These are phyloP conservation scores for Globisporangium nagaii DNA, from an alignment of 352 stramenopile genomes.

Conservation along the genomic window DNA sequence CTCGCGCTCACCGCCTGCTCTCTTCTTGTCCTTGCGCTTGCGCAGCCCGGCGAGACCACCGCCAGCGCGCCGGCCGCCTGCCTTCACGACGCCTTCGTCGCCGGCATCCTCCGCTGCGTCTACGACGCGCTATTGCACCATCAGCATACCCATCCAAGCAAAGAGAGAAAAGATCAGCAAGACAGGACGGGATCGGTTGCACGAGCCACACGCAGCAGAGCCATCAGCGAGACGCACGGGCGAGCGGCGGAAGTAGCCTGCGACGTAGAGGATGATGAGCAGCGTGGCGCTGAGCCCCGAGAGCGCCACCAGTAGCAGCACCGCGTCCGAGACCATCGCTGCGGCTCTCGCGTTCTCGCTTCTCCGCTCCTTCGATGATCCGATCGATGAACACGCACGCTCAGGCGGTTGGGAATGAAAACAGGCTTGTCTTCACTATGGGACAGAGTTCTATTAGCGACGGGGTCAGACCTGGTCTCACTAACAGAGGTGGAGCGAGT, in stretches of 20 bases:
- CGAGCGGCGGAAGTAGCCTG: slow-evolving; percentile 47
- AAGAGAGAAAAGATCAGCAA: not conserved
- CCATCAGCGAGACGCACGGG: slow-evolving; percentile 21
- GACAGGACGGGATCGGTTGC: too few relatives aligned
- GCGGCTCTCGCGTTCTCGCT: too few relatives aligned
- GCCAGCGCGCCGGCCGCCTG: slow-evolving; percentile 27
- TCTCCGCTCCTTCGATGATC: too few relatives aligned
- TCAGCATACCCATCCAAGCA: not conserved
- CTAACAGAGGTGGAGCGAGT: too few relatives aligned
- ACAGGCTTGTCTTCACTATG: too few relatives aligned
- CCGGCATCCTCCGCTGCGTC: slow-evolving; percentile 21
- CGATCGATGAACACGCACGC: too few relatives aligned
- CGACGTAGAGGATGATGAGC: slow-evolving; percentile 51
- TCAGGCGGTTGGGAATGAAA: too few relatives aligned
- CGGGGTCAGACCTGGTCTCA: too few relatives aligned
- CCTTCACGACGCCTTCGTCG: slow-evolving; percentile 25
- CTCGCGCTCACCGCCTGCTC: slow-evolving; percentile 19
- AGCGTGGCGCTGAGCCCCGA: slow-evolving; percentile 44
- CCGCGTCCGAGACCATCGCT: slow-evolving; percentile 48
- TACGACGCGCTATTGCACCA: slow-evolving; percentile 13
- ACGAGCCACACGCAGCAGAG: not conserved
- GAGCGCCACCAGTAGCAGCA: slow-evolving; percentile 48
- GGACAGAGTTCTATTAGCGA: too few relatives aligned
- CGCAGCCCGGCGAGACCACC: slow-evolving; percentile 51
- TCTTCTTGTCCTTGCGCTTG: slow-evolving; percentile 63